Conservation (phyloP, 768 basidiomycete genomes). For the Boletus speciosus region DNA sequence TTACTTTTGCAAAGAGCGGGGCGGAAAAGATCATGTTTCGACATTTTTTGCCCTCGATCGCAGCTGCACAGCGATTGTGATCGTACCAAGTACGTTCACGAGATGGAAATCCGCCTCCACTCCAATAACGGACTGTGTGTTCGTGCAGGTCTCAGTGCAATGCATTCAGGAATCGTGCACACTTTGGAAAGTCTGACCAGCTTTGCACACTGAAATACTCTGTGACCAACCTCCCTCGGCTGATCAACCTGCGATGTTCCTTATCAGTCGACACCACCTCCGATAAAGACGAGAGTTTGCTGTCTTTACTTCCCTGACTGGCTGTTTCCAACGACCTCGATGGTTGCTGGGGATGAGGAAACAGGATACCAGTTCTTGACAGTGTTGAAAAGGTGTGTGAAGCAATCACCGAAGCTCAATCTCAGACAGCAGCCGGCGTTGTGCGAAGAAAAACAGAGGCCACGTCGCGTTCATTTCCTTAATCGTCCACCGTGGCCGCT, state of each 20-base stretch:
- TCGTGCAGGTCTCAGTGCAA: background rate
- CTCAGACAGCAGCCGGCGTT: background rate
- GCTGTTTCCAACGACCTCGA: background rate
- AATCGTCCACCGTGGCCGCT: slow-evolving; percentile 1
- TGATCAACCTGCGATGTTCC: background rate
- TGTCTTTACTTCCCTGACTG: background rate
- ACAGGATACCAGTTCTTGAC: background rate
- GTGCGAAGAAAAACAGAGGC: background rate
- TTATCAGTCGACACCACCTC: background rate
- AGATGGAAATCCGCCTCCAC: background rate
- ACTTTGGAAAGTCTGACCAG: background rate
- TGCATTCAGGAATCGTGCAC: background rate
- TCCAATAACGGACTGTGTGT: background rate
- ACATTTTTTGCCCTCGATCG: background rate
- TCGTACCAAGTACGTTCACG: background rate
- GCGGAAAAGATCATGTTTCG: no score
- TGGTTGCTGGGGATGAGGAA: background rate
- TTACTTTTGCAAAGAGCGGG: background rate
- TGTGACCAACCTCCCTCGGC: background rate
- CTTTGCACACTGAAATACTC: background rate
- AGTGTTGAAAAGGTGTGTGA: slow-evolving; percentile 5
- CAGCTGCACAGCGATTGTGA: background rate
- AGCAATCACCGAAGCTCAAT: background rate
- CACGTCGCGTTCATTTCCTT: background rate
- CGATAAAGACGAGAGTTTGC: background rate